Evolutionary conservation across 371 early-diverging fungal species (phyloP), one percentile per base, ranked within the genome.

Genomic region (Gilbertella persicaria): DNA sequence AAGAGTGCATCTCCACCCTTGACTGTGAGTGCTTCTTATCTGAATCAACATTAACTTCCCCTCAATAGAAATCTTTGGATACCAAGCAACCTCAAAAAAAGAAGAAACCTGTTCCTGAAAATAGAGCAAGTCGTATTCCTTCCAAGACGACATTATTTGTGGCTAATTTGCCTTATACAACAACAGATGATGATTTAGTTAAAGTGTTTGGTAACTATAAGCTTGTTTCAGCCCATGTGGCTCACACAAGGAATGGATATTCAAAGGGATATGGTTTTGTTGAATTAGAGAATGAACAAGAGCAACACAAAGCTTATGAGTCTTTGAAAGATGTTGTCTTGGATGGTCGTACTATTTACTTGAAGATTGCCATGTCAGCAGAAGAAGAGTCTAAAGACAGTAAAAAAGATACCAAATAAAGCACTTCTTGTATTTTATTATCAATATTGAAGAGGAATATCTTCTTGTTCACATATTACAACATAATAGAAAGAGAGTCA

Each of bases 251-350:
- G 25, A 75, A 55, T 26, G 89, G 88, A 14, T 83, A 88, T 39
- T 85, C 88, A 73, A 92, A 91, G 78, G 96, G 96, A 30, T 96
- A 88, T 73, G 96, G 96, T 17, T 96, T 97, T 69, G 91, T 95
- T 36, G 93, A 93, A 55, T 78, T 93, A 45, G 84, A 68, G 20
- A 71, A 73, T 55, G 83, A 91, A 58, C 85, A 67, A 10, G 96
- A 95, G 56, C 96, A 94, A 74, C 64, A 78, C 45, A 82, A 81
- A 55, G 93, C 87, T 12, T 57, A 96, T 36, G 80, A 82, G 29
- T 79, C 81, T 53, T 55, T 89, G 46, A 79, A 76, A 55, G 75
- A 77, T 54, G 75, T 82, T 20, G 52, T 64, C 26, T 76, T 87
- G 28, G 89, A 92, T 24, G 91, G 82, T 14, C 86, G 94, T 42